These are phyloP conservation scores for Coemansia biformis DNA, from an alignment of 192 early-diverging fungal species.

Conservation along the genomic window DNA sequence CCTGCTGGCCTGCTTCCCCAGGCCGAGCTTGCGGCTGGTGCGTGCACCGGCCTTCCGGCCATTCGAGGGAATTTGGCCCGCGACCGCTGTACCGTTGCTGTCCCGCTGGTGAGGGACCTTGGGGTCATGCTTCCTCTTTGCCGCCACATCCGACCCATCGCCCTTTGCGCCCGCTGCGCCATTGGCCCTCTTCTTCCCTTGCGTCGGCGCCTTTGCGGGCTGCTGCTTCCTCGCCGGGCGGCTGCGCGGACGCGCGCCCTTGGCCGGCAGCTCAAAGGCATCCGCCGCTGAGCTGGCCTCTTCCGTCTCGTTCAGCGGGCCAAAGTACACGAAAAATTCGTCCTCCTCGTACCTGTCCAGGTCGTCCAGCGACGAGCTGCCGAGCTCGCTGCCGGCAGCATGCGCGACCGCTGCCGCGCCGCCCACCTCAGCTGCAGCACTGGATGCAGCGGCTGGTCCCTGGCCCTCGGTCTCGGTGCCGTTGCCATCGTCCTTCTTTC, in stretches of 20 bases:
- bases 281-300: constrained; percentile 14
- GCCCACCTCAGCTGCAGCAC: background rate
- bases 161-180: constrained; percentile 17
- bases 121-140: constrained; percentile 22
- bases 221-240: constrained; percentile 31
- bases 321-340: constrained; percentile 51
- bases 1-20: constrained; percentile 7
- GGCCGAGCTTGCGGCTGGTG: constrained; percentile 45
- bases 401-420: background rate
- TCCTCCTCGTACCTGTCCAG: constrained; percentile 39
- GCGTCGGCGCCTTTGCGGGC: constrained; percentile 15
- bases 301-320: constrained; percentile 42
- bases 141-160: constrained; percentile 6
- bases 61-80: constrained; percentile 32
- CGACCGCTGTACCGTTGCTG: constrained; percentile 14
- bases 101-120: constrained; percentile 21
- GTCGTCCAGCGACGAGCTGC: constrained; percentile 16
- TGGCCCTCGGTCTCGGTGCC: constrained; percentile 34
- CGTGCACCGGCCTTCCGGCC: constrained; percentile 44
- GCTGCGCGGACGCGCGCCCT: constrained; percentile 24
- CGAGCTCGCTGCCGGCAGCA: background rate
- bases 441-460: background rate
- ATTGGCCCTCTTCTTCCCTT: constrained; percentile 18
- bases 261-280: constrained; percentile 19
- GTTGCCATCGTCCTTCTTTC: constrained; percentile 39